Percentiles rank a stretch among this genome's conserved stretches.
Conservation (phyloP, 345 rosid species). For the Hibiscus mutabilis region DNA sequence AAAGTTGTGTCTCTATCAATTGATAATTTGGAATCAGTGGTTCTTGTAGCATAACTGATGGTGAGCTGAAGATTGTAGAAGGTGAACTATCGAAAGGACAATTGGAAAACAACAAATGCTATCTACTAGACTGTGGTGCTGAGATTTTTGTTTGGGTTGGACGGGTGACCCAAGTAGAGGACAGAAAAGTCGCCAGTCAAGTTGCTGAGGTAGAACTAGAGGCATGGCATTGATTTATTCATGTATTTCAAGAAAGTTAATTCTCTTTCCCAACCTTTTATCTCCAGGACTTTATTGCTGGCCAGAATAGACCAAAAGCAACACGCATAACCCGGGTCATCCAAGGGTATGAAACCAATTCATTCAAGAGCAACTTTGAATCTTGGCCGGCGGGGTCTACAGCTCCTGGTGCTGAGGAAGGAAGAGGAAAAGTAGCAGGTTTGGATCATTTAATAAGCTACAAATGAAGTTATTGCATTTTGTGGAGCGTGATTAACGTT, state of each 20-base stretch:
- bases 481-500: background rate
- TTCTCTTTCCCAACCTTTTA: slow-evolving; percentile 22
- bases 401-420: slow-evolving; percentile 81
- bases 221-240: slow-evolving; percentile 9
- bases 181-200: slow-evolving; percentile 83
- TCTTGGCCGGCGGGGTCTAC: slow-evolving; percentile 92
- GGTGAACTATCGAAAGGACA: slow-evolving; percentile 68
- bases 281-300: slow-evolving; percentile 66
- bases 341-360: slow-evolving; percentile 91
- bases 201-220: slow-evolving; percentile 68
- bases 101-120: slow-evolving; percentile 82
- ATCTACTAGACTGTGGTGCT: slow-evolving; percentile 66
- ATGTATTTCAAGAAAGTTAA: background rate
- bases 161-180: slow-evolving; percentile 93
- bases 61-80: slow-evolving; percentile 52
- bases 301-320: slow-evolving; percentile 85
- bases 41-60: slow-evolving; percentile 52
- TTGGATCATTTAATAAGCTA: slow-evolving; percentile 16
- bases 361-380: slow-evolving; percentile 88
- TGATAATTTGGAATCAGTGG: background rate
- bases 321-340: slow-evolving; percentile 67
- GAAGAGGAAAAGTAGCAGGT: slow-evolving; percentile 99
- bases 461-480: slow-evolving; percentile 6
- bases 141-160: slow-evolving; percentile 98
- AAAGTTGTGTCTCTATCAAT: background rate